Evolutionary conservation across 2,329 filamentous ascomycete genomes (phyloP).

Genomic region (Myriosclerotinia curreyana): DNA sequence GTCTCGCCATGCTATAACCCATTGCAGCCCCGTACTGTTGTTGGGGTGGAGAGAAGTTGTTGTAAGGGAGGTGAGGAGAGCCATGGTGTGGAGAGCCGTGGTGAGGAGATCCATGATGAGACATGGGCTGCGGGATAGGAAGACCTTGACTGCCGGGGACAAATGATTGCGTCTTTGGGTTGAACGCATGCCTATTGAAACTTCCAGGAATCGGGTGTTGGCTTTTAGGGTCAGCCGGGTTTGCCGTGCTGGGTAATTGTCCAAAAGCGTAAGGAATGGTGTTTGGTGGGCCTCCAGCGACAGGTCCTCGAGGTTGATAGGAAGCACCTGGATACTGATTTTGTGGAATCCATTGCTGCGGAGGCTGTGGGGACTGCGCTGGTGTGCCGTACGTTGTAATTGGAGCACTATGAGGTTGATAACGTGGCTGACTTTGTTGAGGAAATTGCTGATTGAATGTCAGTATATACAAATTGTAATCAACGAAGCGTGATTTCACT

Average conservation of each 20-base stretch:
- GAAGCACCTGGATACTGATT: constrained; percentile 33
- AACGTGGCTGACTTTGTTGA: constrained; percentile 35
- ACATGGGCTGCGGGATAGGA: constrained; percentile 45
- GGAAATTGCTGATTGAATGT: constrained; percentile 35
- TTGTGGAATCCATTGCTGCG: constrained; percentile 37
- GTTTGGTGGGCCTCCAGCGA: constrained; percentile 30
- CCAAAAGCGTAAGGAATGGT: constrained; percentile 69
- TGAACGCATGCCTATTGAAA: constrained; percentile 82
- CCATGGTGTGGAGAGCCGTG: constrained; percentile 39
- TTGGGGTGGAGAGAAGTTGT: constrained; percentile 37
- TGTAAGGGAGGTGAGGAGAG: constrained; percentile 47
- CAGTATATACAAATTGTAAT: constrained; percentile 12
- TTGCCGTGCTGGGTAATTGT: constrained; percentile 68
- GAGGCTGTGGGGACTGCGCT: constrained; percentile 35
- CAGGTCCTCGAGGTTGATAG: constrained; percentile 35
- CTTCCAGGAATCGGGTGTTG: constrained; percentile 84
- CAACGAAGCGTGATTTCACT: not conserved
- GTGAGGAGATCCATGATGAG: constrained; percentile 38
- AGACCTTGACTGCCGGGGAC: constrained; percentile 62
- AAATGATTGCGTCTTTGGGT: constrained; percentile 91
- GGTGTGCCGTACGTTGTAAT: constrained; percentile 39
- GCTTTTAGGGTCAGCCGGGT: constrained; percentile 67
- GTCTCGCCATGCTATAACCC: constrained; percentile 40
- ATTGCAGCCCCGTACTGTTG: constrained; percentile 38
- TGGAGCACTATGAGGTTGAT: constrained; percentile 38